Conservation (phyloP, 2,329 filamentous ascomycete species). For the Paecilomyces fulvus region DNA sequence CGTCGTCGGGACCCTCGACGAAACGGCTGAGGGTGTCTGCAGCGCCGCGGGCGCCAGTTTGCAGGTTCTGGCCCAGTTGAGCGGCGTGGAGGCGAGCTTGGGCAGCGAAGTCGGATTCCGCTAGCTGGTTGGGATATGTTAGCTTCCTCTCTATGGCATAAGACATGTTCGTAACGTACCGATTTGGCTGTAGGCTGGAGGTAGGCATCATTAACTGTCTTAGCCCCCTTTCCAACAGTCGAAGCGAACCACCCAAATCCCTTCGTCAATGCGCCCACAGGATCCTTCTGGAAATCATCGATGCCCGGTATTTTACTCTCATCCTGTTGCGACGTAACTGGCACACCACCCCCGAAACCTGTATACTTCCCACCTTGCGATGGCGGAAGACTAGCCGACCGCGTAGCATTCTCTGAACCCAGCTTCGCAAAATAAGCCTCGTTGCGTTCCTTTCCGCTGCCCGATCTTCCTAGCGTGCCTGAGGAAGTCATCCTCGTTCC, state of each 20-base stretch:
- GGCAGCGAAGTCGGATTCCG: constrained; percentile 69
- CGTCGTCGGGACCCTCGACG: constrained; percentile 62
- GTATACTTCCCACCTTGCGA: constrained; percentile 87
- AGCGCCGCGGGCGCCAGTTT: constrained; percentile 60
- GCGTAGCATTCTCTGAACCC: constrained; percentile 70
- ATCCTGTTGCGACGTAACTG: constrained; percentile 36
- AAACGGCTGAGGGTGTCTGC: constrained; percentile 77
- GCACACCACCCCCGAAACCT: constrained; percentile 77
- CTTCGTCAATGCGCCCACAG: constrained; percentile 78
- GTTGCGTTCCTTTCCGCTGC: constrained; percentile 53
- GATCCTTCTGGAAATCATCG: constrained; percentile 88
- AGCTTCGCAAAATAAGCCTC: constrained; percentile 86
- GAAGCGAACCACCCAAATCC: constrained; percentile 91
- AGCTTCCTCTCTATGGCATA: constrained; percentile 1
- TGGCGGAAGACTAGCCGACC: constrained; percentile 67
- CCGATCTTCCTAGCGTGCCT: constrained; percentile 15
- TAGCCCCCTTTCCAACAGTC: constrained; percentile 81
- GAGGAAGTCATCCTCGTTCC: constrained; percentile 14
- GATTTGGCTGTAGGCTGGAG: constrained; percentile 88
- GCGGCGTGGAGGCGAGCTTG: constrained; percentile 53
- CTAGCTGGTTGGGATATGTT: constrained; percentile 47
- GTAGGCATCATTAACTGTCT: constrained; percentile 82
- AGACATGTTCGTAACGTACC: constrained; percentile 41
- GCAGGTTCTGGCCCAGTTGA: constrained; percentile 53
- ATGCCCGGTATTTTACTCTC: constrained; percentile 53